Evolutionary conservation across 2,329 filamentous ascomycete species (phyloP).

Genomic region (Botrytis fabae): DNA sequence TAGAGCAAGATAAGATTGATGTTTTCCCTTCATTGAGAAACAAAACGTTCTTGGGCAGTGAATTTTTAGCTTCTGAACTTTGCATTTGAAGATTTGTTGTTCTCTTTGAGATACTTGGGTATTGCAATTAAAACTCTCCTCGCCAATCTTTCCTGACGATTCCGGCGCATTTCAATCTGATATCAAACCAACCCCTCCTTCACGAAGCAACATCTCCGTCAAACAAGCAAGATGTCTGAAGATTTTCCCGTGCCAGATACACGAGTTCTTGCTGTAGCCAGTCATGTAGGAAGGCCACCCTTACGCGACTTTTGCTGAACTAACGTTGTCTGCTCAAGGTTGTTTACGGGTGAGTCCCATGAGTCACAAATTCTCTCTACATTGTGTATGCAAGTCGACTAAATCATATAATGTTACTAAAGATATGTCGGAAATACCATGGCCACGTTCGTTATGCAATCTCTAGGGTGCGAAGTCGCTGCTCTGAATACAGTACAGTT

Average conservation of each 20-base stretch:
- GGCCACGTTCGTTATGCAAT: conserved; percentile 91
- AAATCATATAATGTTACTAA: conserved; percentile 27
- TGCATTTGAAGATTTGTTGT: neutral
- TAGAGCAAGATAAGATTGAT: conserved; percentile 11
- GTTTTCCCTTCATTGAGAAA: neutral
- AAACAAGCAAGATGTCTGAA: conserved; percentile 32
- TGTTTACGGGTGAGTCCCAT: conserved; percentile 65
- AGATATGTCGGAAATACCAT: conserved; percentile 99
- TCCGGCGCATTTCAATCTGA: neutral
- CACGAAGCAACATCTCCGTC: neutral
- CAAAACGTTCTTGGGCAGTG: neutral
- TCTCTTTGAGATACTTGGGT: conserved; percentile 2
- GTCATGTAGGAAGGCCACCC: conserved; percentile 71
- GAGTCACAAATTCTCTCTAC: conserved; percentile 18
- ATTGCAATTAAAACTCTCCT: neutral
- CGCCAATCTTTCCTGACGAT: neutral
- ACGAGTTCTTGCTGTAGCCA: conserved; percentile 81
- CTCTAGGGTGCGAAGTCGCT: conserved; percentile 88
- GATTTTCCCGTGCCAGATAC: conserved; percentile 54
- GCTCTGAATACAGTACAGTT: conserved; percentile 97
- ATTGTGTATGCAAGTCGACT: conserved; percentile 21
- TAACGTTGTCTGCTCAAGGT: conserved; percentile 53
- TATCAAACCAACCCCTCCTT: neutral
- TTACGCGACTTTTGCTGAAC: conserved; percentile 26
- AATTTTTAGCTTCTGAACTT: neutral